Evolutionary conservation across 2,329 filamentous ascomycete species (phyloP).

Genomic region (Fonsecaea monophora): DNA sequence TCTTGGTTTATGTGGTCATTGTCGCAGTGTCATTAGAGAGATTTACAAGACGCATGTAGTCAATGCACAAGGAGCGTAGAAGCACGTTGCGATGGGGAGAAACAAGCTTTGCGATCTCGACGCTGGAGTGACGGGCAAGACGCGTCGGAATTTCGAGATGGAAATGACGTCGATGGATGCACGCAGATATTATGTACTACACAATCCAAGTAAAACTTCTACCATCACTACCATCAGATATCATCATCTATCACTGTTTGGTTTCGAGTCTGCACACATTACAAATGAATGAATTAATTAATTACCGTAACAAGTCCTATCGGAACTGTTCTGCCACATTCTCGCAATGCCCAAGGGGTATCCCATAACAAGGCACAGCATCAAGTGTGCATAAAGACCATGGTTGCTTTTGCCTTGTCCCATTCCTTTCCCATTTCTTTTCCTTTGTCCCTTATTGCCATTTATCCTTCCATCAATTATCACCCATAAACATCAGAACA

Average conservation of each 20-base stretch:
- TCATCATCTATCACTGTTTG: no score
- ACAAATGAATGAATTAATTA: background rate
- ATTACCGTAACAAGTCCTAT: background rate
- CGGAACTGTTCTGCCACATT: background rate
- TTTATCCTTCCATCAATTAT: background rate
- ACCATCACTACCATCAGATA: no score
- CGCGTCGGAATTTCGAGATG: constrained; percentile 3
- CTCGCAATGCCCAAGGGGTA: background rate
- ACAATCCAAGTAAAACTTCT: no score
- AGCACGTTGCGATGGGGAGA: background rate
- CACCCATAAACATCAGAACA: background rate
- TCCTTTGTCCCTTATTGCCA: background rate
- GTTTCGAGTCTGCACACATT: background rate
- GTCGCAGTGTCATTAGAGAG: background rate
- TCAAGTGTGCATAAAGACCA: background rate
- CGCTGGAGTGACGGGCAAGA: background rate
- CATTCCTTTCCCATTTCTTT: background rate
- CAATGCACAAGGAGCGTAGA: background rate
- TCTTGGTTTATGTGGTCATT: constrained; percentile 3
- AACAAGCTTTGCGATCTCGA: background rate
- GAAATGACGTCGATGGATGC: constrained; percentile 12
- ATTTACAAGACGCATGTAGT: background rate
- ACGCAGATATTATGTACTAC: background rate
- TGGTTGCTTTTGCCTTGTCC: background rate
- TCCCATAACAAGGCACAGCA: background rate